phyloP scores from a whole-genome alignment of 2,329 filamentous ascomycete species.

The Neofusicoccum kwambonambiense region DNA sequence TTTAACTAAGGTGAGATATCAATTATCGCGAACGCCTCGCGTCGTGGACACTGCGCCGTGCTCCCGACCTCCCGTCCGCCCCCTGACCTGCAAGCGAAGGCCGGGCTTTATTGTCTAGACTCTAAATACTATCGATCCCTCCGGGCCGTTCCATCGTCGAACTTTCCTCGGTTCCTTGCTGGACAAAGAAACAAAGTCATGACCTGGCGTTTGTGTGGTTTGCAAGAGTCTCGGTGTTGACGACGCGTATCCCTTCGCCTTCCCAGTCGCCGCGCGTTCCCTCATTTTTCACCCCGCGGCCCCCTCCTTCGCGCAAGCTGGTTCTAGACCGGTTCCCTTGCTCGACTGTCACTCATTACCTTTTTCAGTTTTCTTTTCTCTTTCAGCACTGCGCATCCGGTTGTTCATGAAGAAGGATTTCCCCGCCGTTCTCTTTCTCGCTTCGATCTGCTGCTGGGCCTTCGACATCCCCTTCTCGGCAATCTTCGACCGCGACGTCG shows the following conservation, averaged over 20 bases:
- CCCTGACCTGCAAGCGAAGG: slow-evolving; percentile 11
- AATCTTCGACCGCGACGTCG: background rate
- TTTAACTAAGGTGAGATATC: slow-evolving; percentile 11
- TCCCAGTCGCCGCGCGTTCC: slow-evolving; percentile 1
- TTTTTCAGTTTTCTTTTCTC: background rate
- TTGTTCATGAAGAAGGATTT: slow-evolving; percentile 1
- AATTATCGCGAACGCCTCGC: slow-evolving; percentile 12
- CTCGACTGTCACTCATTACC: background rate
- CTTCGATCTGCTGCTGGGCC: background rate
- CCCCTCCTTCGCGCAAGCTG: background rate
- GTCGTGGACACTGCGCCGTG: background rate
- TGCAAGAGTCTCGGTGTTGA: background rate
- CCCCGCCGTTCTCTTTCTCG: background rate
- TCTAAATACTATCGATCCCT: slow-evolving; percentile 6
- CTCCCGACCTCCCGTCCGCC: background rate
- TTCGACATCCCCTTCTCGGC: background rate
- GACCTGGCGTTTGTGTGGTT: background rate
- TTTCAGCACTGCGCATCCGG: background rate
- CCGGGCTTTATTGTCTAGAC: slow-evolving; percentile 1
- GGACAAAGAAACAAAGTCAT: background rate
- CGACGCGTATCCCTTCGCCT: background rate
- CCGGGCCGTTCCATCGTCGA: background rate
- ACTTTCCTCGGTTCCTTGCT: slow-evolving; percentile 1
- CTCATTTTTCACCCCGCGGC: background rate
- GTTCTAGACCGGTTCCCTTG: background rate